These are phyloP conservation scores for Petrea volubilis DNA, from an alignment of 257 asterid species.

Conservation along the genomic window DNA sequence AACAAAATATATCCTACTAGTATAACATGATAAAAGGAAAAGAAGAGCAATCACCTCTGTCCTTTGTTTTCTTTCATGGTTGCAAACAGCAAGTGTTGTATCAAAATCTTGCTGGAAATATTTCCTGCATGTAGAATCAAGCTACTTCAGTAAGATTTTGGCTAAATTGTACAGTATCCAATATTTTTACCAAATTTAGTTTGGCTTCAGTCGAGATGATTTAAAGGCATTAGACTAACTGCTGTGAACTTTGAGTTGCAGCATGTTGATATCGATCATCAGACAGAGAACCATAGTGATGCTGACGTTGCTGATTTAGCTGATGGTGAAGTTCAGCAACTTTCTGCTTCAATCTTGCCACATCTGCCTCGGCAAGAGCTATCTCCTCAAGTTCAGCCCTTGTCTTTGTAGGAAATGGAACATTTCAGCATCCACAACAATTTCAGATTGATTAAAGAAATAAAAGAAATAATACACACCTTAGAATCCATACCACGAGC, in stretches of 20 bases:
- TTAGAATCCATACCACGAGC: conserved; percentile 91
- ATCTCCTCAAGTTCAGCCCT: conserved; percentile 99
- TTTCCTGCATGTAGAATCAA: conserved; percentile 53
- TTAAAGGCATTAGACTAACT: conserved; percentile 47
- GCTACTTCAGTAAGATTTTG: conserved; percentile 33
- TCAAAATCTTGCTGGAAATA: conserved; percentile 88
- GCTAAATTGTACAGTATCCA: conserved; percentile 13
- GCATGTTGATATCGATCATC: conserved; percentile 65
- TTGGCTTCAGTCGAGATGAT: not conserved
- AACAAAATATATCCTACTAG: conserved; percentile 1
- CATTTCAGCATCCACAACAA: conserved; percentile 21
- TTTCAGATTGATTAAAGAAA: conserved; percentile 5
- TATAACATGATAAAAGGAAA: not conserved
- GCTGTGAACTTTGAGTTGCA: conserved; percentile 60
- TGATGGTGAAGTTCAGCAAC: conserved; percentile 99
- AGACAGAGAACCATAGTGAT: conserved; percentile 80
- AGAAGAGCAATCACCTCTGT: conserved; percentile 60
- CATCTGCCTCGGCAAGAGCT: conserved; percentile 99
- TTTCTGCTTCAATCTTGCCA: conserved; percentile 93
- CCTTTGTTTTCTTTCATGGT: conserved; percentile 89
- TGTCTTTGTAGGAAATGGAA: conserved; percentile 53
- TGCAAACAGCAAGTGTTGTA: conserved; percentile 77
- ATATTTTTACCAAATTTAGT: not conserved
- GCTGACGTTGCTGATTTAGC: conserved; percentile 93
- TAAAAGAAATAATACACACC: conserved; percentile 44